Base-by-base conservation (phyloP, 139 green algal genomes). In the Chlorella sp. region DNA sequence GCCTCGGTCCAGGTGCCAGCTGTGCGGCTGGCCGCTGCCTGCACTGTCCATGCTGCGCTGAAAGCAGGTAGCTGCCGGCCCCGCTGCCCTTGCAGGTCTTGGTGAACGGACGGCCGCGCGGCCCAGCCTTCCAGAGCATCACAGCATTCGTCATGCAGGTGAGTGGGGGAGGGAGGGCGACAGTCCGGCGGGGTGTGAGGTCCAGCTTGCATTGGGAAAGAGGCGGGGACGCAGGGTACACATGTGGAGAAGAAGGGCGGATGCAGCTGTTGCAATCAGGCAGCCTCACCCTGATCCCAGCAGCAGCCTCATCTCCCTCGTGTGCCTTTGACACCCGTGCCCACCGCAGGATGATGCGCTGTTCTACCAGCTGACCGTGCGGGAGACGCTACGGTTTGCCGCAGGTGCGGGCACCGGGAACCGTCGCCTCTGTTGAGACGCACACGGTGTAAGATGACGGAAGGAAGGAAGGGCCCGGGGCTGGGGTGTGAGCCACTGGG, bases 361-460 rank as follows among this genome's bases (percentile, higher is more conserved):
- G 26, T 97, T 97, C 76, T 60, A 83, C 4, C 92, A 91, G 36
- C 90, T 95, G 26, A 97, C 95, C 0, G 91, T 95, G 12, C 85
- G 89, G 22, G 95, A 97, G 91, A 97, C 94, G 28, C 93, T 97
- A 37, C 77, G 75, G 40, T 92, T 93, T 86, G 84, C 89, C 1
- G 79, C 92, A 9, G 86, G 92, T 16, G 79, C 92, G 9, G 86
- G 92, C 83, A 94, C 15, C 14, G 18, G 60, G 60, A 18, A 26
- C 60, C 60, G 15, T 68, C 15, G 60, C 15, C 60, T 14, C 60
- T 68, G 60, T 68, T 68, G 60, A 14, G 15, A 18, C 15, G 60
- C 60, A 68, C 60, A n/a, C n/a, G n/a, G n/a, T n/a, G n/a, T 18
- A 68, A 68, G 15, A 68, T 18, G 60, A 68, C 18, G 60, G 60